Conservation (phyloP, 768 basidiomycete genomes). For the Naganishia vaughanmartiniae region DNA sequence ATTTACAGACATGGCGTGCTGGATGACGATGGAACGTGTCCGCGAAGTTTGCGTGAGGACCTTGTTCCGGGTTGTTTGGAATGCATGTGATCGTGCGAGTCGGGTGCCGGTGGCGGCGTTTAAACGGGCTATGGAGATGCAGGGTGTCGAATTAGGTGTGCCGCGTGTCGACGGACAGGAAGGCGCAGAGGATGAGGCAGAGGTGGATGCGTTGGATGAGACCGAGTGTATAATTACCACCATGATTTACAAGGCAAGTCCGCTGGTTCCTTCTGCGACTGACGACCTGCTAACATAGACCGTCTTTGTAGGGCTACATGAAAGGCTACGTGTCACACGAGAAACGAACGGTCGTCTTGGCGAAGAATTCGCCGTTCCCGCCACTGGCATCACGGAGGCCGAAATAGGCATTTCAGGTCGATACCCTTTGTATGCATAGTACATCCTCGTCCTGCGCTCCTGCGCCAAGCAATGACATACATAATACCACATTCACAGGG, state of each 20-base stretch:
- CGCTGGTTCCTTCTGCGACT: background rate
- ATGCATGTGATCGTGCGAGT: conserved; percentile 67
- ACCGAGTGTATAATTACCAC: conserved; percentile 92
- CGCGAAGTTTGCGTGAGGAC: conserved; percentile 81
- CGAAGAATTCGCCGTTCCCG: conserved; percentile 76
- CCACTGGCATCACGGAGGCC: conserved; percentile 52
- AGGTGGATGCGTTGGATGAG: conserved; percentile 54
- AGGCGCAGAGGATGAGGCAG: background rate
- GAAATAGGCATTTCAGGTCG: background rate
- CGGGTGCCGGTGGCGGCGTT: conserved; percentile 80
- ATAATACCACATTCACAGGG: background rate
- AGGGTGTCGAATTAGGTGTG: conserved; percentile 60
- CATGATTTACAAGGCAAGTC: conserved; percentile 74
- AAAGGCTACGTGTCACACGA: conserved; percentile 95
- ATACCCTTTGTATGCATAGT: background rate
- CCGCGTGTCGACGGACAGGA: conserved; percentile 56
- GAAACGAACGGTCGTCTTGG: conserved; percentile 87
- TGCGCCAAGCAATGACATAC: background rate
- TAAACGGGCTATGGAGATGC: conserved; percentile 68
- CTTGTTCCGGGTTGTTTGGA: conserved; percentile 71
- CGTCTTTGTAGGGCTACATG: conserved; percentile 64
- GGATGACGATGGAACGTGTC: conserved; percentile 81
- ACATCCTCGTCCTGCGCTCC: background rate
- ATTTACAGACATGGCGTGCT: conserved; percentile 61
- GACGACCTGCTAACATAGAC: background rate